A percentile compares a stretch with the other conserved stretches of the same genome.
Conservation (phyloP, 441 rosid genomes). For the Arabidopsis lyrata region DNA sequence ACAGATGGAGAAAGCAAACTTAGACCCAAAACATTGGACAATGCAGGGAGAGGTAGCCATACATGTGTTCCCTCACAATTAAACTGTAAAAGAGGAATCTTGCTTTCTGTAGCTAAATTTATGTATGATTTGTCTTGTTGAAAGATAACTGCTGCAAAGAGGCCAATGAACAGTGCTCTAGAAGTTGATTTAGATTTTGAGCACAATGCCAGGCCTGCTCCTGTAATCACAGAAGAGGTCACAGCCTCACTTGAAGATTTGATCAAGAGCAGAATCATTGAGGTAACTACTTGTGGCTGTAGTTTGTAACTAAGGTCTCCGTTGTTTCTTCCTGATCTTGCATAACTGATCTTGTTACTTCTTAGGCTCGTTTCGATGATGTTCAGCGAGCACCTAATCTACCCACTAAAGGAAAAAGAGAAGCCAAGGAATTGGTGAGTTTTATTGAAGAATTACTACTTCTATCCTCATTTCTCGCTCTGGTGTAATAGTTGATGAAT, state of each 20-base stretch:
- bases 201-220: slow-evolving; percentile 92
- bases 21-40: slow-evolving; percentile 92
- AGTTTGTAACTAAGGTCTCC: slow-evolving; percentile 17
- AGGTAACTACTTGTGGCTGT: slow-evolving; percentile 53
- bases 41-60: slow-evolving; percentile 94
- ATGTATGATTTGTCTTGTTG: slow-evolving; percentile 9
- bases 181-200: slow-evolving; percentile 97
- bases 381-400: slow-evolving; percentile 61
- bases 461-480: slow-evolving; percentile 4
- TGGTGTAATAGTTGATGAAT: slow-evolving; percentile 13
- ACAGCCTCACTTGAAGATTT: slow-evolving; percentile 90
- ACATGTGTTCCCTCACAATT: slow-evolving; percentile 14
- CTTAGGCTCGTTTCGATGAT: slow-evolving; percentile 79
- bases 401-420: slow-evolving; percentile 70
- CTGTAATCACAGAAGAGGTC: slow-evolving; percentile 93
- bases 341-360: slow-evolving; percentile 36
- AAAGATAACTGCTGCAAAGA: slow-evolving; percentile 81
- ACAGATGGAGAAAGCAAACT: slow-evolving; percentile 83
- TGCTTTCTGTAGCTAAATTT: slow-evolving; percentile 19
- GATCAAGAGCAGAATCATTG: slow-evolving; percentile 73
- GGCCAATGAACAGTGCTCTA: slow-evolving; percentile 93
- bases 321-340: slow-evolving; percentile 5
- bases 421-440: slow-evolving; percentile 75
- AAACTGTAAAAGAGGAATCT: background rate
- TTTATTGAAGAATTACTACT: slow-evolving; percentile 18